Evolutionary conservation across 169 alveolate genomes (phyloP).

Genomic region (Neospora caninum): DNA sequence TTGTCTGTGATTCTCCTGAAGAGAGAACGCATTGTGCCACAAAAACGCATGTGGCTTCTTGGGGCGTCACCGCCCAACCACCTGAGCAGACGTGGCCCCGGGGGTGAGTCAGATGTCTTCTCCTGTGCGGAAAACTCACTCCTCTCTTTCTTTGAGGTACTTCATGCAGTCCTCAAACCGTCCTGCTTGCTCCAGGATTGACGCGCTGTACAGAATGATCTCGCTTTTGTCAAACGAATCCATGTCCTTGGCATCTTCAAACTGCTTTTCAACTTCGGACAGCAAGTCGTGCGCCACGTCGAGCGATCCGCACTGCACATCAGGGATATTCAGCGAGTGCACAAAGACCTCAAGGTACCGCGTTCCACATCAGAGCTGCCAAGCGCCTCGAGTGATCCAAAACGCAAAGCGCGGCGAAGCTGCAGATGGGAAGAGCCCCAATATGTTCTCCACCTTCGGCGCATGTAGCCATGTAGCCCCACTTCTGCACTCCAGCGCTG

Average conservation of each 20-base stretch:
- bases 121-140: conserved; percentile 9
- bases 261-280: conserved; percentile 45
- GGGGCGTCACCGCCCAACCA: not conserved
- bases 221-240: conserved; percentile 54
- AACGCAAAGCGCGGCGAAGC: not conserved
- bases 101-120: not conserved
- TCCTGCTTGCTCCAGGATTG: conserved; percentile 38
- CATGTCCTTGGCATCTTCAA: conserved; percentile 41
- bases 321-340: not conserved
- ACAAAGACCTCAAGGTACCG: not conserved
- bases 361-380: too few species aligned
- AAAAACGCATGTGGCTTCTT: not conserved
- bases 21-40: not conserved
- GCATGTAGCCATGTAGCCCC: too few species aligned
- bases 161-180: conserved; percentile 17
- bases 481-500: too few species aligned
- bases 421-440: too few species aligned
- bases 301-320: conserved; percentile 44
- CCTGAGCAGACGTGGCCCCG: not conserved
- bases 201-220: conserved; percentile 41
- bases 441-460: too few species aligned
- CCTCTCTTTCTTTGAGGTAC: conserved; percentile 19
- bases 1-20: conserved; percentile 16
- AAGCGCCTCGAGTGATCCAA: not conserved
- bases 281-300: conserved; percentile 40